A percentile compares a stretch with the other conserved stretches of the same genome.
phyloP scores from a whole-genome alignment of 345 rosid genomes.

The Lepidium africanum region DNA sequence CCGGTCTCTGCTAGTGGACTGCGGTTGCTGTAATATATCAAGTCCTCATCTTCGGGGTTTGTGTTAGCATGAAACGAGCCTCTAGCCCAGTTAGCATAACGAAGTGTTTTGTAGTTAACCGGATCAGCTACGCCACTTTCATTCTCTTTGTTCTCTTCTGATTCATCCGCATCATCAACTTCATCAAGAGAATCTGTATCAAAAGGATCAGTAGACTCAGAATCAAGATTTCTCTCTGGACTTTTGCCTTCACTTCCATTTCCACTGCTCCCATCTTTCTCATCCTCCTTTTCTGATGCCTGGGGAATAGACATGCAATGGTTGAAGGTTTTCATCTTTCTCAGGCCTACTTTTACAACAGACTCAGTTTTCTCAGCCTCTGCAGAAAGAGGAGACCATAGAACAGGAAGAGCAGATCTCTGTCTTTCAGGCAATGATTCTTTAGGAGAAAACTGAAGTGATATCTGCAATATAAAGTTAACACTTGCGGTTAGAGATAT shows the following conservation, averaged over 20 bases:
- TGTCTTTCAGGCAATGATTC: constrained; percentile 25
- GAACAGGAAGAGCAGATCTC: constrained; percentile 31
- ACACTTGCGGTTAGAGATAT: constrained; percentile 14
- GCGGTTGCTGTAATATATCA: constrained; percentile 79
- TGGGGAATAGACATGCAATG: constrained; percentile 59
- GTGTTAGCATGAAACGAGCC: constrained; percentile 52
- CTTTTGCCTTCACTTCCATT: constrained; percentile 52
- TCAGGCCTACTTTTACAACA: constrained; percentile 80
- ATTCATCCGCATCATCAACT: constrained; percentile 58
- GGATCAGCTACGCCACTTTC: constrained; percentile 42
- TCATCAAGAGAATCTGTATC: constrained; percentile 84
- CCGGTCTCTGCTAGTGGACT: constrained; percentile 50
- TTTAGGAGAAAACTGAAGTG: constrained; percentile 30
- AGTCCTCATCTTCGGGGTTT: constrained; percentile 56
- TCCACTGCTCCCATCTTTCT: constrained; percentile 40
- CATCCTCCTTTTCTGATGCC: constrained; percentile 38
- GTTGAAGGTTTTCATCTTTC: constrained; percentile 75
- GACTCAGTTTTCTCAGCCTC: constrained; percentile 77
- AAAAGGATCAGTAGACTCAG: constrained; percentile 63
- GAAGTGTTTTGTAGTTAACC: constrained; percentile 75
- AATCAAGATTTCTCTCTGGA: constrained; percentile 65
- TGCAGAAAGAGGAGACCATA: constrained; percentile 42
- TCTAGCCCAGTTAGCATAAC: constrained; percentile 70
- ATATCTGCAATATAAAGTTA: constrained; percentile 32
- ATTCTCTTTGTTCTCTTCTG: constrained; percentile 64